These are phyloP conservation scores for Curvularia spicifera DNA, from an alignment of 2,329 filamentous ascomycete genomes.

Conservation along the genomic window DNA sequence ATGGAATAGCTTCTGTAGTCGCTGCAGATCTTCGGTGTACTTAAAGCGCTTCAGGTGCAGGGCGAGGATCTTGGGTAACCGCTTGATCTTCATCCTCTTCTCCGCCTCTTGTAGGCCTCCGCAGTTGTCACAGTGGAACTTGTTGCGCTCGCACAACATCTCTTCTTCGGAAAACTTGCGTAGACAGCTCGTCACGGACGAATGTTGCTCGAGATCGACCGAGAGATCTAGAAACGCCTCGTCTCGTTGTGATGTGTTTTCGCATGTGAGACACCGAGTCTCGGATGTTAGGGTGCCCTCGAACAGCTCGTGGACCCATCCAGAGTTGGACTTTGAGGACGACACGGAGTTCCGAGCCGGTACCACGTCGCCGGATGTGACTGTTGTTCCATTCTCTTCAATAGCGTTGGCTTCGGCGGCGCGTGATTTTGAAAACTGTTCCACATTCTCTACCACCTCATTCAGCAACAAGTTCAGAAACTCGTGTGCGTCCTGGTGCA, in stretches of 20 bases:
- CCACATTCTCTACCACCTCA: constrained; percentile 91
- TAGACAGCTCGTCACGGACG: constrained; percentile 93
- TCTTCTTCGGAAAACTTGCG: constrained; percentile 97
- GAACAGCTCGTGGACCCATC: constrained; percentile 97
- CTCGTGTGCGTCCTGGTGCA: constrained; percentile 98
- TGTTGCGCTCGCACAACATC: constrained; percentile 96
- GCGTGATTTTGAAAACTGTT: constrained; percentile 77
- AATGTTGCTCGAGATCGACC: constrained; percentile 93
- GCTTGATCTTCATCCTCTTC: constrained; percentile 99
- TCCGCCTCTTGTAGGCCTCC: constrained; percentile 96
- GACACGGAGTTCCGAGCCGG: constrained; percentile 28
- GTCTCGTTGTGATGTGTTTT: constrained; percentile 92
- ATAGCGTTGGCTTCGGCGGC: constrained; percentile 48
- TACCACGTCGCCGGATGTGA: constrained; percentile 27
- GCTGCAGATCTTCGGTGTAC: constrained; percentile 93
- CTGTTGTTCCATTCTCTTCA: constrained; percentile 28
- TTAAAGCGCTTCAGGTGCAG: constrained; percentile 97
- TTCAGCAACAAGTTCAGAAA: constrained; percentile 96
- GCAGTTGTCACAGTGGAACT: constrained; percentile 98
- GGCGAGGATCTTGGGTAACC: constrained; percentile 86
- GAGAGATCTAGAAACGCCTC: constrained; percentile 96
- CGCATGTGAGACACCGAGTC: constrained; percentile 94
- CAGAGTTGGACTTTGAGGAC: constrained; percentile 45
- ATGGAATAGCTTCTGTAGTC: constrained; percentile 95
- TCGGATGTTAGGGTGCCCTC: constrained; percentile 94